phyloP scores from a whole-genome alignment of 148 eudicot species.

The Arbutus unedo region DNA sequence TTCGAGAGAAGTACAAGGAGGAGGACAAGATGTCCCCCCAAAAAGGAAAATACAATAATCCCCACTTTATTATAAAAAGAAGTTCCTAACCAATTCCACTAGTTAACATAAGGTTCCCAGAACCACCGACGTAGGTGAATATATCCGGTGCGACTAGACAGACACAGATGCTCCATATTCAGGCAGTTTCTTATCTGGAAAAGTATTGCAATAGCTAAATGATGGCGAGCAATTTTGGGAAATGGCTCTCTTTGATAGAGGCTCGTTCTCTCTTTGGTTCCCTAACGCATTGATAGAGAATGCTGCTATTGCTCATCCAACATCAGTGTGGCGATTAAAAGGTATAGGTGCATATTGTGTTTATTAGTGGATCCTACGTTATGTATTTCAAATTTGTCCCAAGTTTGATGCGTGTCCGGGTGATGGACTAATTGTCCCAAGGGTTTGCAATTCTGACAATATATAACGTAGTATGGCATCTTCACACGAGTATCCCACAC shows the following conservation, averaged over 20 bases:
- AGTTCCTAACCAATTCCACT: background rate
- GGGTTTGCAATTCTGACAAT: background rate
- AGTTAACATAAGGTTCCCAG: too few species aligned
- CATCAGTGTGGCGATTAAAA: background rate
- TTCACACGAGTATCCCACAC: background rate
- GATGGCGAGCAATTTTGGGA: too few species aligned
- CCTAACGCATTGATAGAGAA: too few species aligned
- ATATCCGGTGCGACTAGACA: too few species aligned
- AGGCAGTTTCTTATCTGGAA: too few species aligned
- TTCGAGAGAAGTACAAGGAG: background rate
- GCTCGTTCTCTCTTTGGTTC: too few species aligned
- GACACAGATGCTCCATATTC: too few species aligned
- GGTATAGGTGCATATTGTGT: background rate
- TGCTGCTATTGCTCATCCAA: too few species aligned
- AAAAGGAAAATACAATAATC: background rate
- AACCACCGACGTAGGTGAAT: too few species aligned
- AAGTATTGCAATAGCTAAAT: too few species aligned
- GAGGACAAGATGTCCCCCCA: background rate
- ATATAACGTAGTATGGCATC: background rate
- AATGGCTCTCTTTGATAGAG: too few species aligned
- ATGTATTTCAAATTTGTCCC: background rate
- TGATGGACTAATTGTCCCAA: background rate
- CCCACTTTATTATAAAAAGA: background rate
- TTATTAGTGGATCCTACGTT: background rate
- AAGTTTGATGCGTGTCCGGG: background rate